Conservation (phyloP, 345 rosid species). For the Gossypium sturtianum region DNA sequence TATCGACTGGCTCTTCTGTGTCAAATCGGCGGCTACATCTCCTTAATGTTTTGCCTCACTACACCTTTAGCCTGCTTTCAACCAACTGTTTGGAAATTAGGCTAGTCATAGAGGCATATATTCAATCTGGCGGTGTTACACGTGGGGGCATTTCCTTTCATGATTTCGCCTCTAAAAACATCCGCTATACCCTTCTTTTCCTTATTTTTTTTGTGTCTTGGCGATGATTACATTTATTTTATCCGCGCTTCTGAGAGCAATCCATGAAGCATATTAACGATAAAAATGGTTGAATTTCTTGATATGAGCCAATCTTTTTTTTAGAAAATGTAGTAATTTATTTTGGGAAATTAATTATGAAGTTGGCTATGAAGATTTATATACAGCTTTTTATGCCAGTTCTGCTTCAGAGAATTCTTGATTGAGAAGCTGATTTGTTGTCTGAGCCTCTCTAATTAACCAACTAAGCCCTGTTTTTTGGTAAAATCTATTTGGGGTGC, state of each 20-base stretch:
- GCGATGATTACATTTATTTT: conserved; percentile 50
- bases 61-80: conserved; percentile 56
- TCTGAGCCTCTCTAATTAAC: conserved; percentile 40
- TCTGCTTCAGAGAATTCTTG: conserved; percentile 97
- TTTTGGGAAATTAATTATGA: accelerated
- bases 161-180: conserved; percentile 43
- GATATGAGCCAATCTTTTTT: conserved; percentile 45
- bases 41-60: conserved; percentile 28
- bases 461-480: not conserved
- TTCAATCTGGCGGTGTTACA: conserved; percentile 28
- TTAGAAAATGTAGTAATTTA: not conserved
- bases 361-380: conserved; percentile 42
- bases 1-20: conserved; percentile 41
- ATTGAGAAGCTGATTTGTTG: conserved; percentile 60
- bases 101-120: conserved; percentile 53
- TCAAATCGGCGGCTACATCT: conserved; percentile 53
- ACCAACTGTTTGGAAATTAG: conserved; percentile 19
- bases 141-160: conserved; percentile 36
- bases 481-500: not conserved
- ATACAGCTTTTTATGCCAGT: conserved; percentile 83
- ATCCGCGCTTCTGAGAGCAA: conserved; percentile 77
- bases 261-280: conserved; percentile 42
- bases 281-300: conserved; percentile 71
- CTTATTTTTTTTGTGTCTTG: not conserved
- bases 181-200: conserved; percentile 12